Evolutionary conservation across 2,329 filamentous ascomycete species (phyloP).

Genomic region (Talaromyces sp.): DNA sequence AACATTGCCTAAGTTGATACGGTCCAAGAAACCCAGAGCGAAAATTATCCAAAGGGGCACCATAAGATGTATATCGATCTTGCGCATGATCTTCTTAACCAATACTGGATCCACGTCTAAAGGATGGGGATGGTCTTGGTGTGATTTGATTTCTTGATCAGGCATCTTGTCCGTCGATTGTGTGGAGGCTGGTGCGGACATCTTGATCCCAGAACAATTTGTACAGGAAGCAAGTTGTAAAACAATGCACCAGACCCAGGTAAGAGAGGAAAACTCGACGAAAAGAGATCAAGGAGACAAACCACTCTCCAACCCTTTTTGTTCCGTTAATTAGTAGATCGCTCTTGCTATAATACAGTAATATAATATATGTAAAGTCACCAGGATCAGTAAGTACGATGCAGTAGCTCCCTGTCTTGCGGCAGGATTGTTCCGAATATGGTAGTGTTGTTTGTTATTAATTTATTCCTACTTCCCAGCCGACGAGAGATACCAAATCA

Average conservation of each 20-base stretch:
- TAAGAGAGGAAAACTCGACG: background rate
- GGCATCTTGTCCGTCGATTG: background rate
- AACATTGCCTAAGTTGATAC: constrained; percentile 28
- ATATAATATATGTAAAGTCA: background rate
- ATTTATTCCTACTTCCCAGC: background rate
- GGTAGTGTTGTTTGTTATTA: background rate
- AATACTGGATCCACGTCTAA: background rate
- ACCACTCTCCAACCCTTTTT: background rate
- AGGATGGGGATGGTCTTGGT: background rate
- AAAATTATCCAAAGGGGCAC: constrained; percentile 26
- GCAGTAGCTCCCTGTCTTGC: background rate
- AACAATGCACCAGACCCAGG: background rate
- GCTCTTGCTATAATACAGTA: background rate
- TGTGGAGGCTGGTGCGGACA: background rate
- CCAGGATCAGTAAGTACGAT: background rate
- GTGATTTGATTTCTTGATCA: background rate
- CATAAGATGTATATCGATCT: constrained; percentile 29
- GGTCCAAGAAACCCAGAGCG: constrained; percentile 21
- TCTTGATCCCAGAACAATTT: background rate
- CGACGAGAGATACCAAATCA: background rate
- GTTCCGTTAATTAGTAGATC: background rate
- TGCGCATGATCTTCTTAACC: constrained; percentile 17
- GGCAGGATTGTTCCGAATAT: background rate
- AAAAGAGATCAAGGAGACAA: background rate
- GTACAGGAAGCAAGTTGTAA: background rate